Evolutionary conservation across 2,329 filamentous ascomycete species (phyloP), one percentile per base, ranked within the genome.

Genomic region (Claviceps arundinis): DNA sequence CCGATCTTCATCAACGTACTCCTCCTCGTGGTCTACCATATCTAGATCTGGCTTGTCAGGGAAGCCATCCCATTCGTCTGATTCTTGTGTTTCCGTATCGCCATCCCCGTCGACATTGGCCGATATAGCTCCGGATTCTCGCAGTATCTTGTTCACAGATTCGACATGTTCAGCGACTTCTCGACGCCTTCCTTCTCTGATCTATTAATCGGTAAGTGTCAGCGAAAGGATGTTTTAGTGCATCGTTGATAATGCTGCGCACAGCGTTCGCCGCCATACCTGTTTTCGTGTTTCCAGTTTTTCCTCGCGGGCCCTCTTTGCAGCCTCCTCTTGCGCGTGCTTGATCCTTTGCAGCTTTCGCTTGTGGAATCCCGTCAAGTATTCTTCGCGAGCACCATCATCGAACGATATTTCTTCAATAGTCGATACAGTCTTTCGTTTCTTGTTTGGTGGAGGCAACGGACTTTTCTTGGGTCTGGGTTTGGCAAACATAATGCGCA

Each of bases 281-380:
- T 89, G 84, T 66, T 83, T 86, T 60, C 91, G 76, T 52, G 85
- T 73, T 53, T 78, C 73, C 53, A 90, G 77, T 64, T 78, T 87
- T 65, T 95, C 90, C 62, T 89, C 80, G 48, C 84, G 81, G 47
- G 84, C 89, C 64, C 78, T 82, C 68, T 88, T 85, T 46, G 80
- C 82, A 3, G 88, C 87, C 59, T 85, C 76, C 59, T 93, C 89
- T 63, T 93, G 86, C 1, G 91, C 91, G 67, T 84, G 75, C 71
- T 95, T 94, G 58, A 84, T 82, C 40, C 93, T 80, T 66, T 89
- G 85, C 50, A 87, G 72, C 68, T 96, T 97, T 68, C 93, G 85
- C 76, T 97, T 98, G 73, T 91, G 90, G 70, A 98, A 98, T 2
- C 93, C 93, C 0, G 89, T 96, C 53, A 98, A 76, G 65, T 87